A percentile compares a stretch with the other conserved stretches of the same genome.
Conservation (phyloP, 148 eudicot genomes). For the Silene latifolia region DNA sequence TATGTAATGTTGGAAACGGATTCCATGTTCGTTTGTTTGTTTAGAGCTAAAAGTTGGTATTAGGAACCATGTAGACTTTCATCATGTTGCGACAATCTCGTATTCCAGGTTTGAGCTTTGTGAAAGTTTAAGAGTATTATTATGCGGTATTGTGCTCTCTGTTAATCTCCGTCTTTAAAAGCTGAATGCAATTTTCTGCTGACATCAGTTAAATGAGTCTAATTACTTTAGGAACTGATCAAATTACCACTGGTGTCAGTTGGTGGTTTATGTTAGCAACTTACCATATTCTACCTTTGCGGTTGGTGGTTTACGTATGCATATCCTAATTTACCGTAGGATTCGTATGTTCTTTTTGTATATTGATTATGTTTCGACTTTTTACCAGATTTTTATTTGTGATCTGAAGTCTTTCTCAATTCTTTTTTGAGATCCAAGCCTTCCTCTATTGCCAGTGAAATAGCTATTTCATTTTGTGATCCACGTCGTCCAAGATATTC, state of each 20-base stretch:
- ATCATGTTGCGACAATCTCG: not conserved
- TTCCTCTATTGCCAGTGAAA: no score
- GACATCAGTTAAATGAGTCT: not conserved
- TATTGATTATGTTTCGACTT: no score
- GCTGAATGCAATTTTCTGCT: not conserved
- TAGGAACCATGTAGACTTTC: not conserved
- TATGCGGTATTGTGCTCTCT: not conserved
- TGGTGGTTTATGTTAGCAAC: not conserved
- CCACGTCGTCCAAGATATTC: no score
- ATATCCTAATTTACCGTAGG: no score
- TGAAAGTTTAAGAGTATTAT: not conserved
- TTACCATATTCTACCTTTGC: not conserved
- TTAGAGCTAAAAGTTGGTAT: not conserved
- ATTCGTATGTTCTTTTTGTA: no score
- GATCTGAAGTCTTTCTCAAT: no score
- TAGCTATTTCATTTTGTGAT: no score
- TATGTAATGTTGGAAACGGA: constrained; percentile 15
- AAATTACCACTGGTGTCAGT: not conserved
- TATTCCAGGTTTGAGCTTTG: constrained; percentile 6
- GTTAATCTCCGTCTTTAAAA: not conserved
- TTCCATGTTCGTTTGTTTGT: not conserved
- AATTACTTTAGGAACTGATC: not conserved
- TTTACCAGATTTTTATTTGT: no score
- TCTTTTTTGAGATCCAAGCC: no score
- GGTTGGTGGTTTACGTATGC: no score